A percentile compares a stretch with the other conserved stretches of the same genome.
Evolutionary conservation across 2,329 filamentous ascomycete genomes (phyloP).

Genomic region (Penicillium sp.): DNA sequence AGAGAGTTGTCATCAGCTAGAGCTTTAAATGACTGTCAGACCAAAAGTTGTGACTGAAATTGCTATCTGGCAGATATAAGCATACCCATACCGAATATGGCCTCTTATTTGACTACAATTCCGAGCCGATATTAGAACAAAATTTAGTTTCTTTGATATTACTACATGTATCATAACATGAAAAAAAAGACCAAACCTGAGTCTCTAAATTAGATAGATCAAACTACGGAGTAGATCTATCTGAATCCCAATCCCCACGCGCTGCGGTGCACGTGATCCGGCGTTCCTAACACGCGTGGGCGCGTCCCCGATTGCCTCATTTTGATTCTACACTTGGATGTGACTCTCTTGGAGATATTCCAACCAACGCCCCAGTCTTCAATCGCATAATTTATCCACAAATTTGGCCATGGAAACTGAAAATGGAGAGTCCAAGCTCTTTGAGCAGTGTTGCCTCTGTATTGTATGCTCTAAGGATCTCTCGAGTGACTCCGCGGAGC

Average conservation of each 20-base stretch:
- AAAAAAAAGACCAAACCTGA: not conserved
- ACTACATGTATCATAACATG: too few relatives aligned
- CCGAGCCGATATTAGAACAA: too few relatives aligned
- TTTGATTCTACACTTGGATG: not conserved
- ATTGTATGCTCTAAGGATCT: constrained; percentile 48
- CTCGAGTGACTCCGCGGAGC: constrained; percentile 38
- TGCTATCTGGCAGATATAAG: too few relatives aligned
- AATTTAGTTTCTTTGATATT: too few relatives aligned
- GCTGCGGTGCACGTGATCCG: constrained; percentile 1
- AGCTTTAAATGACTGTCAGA: too few relatives aligned
- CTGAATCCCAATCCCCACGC: not conserved
- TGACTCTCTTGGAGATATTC: not conserved
- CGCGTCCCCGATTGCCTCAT: constrained; percentile 3
- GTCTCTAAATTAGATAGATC: not conserved
- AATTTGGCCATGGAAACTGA: constrained; percentile 28
- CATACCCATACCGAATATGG: too few relatives aligned
- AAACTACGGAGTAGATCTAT: not conserved
- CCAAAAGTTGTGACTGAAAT: too few relatives aligned
- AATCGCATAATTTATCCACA: not conserved
- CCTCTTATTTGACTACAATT: too few relatives aligned
- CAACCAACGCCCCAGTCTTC: not conserved
- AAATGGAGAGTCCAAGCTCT: constrained; percentile 38
- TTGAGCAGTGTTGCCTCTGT: constrained; percentile 48
- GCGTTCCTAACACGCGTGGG: constrained; percentile 9
- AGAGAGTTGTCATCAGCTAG: too few relatives aligned